A percentile compares a stretch with the other conserved stretches of the same genome.
phyloP scores from a whole-genome alignment of 2,329 filamentous ascomycete species.

The Paraphoma chrysanthemicola region DNA sequence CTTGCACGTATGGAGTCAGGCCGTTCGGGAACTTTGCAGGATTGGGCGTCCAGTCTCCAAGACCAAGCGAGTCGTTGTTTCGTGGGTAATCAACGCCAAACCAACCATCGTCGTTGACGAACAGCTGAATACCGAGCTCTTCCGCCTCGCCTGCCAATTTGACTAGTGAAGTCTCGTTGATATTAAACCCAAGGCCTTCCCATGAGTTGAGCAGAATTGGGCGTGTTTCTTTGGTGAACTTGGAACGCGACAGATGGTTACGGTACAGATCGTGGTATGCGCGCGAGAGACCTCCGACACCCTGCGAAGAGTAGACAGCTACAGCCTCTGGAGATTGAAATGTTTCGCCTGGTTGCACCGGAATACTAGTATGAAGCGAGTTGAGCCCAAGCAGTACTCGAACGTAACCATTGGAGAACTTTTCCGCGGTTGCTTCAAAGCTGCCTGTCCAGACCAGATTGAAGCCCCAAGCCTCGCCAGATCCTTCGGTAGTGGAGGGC shows the following conservation, averaged over 20 bases:
- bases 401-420: constrained; percentile 67
- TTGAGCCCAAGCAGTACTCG: constrained; percentile 68
- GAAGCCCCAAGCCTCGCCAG: constrained; percentile 70
- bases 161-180: constrained; percentile 64
- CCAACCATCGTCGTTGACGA: constrained; percentile 73
- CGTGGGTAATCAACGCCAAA: constrained; percentile 70
- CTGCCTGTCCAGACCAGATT: constrained; percentile 70
- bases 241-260: constrained; percentile 65
- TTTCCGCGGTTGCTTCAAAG: constrained; percentile 67
- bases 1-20: constrained; percentile 58
- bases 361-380: constrained; percentile 66
- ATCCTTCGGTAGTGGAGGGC: constrained; percentile 65
- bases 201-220: constrained; percentile 70
- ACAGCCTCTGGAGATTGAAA: constrained; percentile 69
- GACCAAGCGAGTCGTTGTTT: constrained; percentile 62
- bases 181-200: constrained; percentile 68
- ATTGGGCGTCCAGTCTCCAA: constrained; percentile 70
- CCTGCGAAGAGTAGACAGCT: constrained; percentile 65
- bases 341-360: constrained; percentile 61
- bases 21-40: constrained; percentile 66
- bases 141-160: constrained; percentile 64
- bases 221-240: constrained; percentile 59
- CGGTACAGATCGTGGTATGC: constrained; percentile 68
- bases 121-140: constrained; percentile 65
- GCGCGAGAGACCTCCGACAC: constrained; percentile 68